These are phyloP conservation scores for Clonostachys chloroleuca DNA, from an alignment of 2,329 filamentous ascomycete genomes.

Conservation along the genomic window DNA sequence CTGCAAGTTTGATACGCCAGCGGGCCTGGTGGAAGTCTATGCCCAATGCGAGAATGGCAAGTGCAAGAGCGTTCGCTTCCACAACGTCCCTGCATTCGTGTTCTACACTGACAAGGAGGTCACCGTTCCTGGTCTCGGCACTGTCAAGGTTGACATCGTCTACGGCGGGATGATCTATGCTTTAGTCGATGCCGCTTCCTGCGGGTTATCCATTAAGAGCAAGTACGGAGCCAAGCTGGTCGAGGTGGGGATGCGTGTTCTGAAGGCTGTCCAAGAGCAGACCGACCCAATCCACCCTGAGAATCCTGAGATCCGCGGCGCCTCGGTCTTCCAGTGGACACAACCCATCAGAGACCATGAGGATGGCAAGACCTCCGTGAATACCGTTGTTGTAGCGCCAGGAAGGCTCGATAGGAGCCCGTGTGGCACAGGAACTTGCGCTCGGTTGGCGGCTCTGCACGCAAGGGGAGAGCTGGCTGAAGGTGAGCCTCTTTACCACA, in stretches of 20 bases:
- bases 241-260: constrained; percentile 35
- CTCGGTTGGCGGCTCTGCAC: constrained; percentile 33
- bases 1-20: constrained; percentile 35
- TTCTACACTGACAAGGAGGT: constrained; percentile 29
- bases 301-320: constrained; percentile 31
- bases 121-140: constrained; percentile 31
- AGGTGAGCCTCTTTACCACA: constrained; percentile 24
- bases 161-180: constrained; percentile 41
- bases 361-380: constrained; percentile 12
- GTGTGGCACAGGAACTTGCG: constrained; percentile 35
- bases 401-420: constrained; percentile 36
- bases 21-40: constrained; percentile 31
- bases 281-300: constrained; percentile 34
- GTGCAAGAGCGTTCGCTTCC: constrained; percentile 34
- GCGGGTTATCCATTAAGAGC: constrained; percentile 26
- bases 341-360: constrained; percentile 18
- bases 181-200: constrained; percentile 28
- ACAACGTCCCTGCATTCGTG: constrained; percentile 39
- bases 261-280: constrained; percentile 23
- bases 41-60: constrained; percentile 35
- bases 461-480: constrained; percentile 25
- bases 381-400: constrained; percentile 30
- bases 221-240: constrained; percentile 25
- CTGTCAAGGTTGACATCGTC: constrained; percentile 33
- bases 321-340: constrained; percentile 32